phyloP scores from a whole-genome alignment of 805 yeast genomes.

The Yarrowia deformans region DNA sequence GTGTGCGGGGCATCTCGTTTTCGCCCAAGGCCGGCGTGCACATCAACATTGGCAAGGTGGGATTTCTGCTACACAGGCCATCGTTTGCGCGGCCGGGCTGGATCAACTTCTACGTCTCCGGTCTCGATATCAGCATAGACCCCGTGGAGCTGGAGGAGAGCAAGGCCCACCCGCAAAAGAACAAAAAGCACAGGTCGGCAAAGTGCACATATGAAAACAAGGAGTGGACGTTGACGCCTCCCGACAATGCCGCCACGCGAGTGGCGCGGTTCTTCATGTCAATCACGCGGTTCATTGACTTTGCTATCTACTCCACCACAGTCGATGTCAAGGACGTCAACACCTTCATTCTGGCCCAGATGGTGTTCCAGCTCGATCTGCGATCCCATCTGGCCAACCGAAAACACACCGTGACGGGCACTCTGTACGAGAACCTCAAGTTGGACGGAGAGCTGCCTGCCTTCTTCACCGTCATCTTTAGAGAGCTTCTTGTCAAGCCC shows the following conservation, averaged over 20 bases:
- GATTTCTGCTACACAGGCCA: slow-evolving; percentile 52
- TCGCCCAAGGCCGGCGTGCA: slow-evolving; percentile 50
- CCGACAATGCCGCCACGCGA: slow-evolving; percentile 43
- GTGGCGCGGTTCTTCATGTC: slow-evolving; percentile 42
- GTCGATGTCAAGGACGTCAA: slow-evolving; percentile 46
- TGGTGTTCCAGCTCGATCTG: slow-evolving; percentile 47
- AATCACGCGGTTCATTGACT: slow-evolving; percentile 46
- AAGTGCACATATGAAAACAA: slow-evolving; percentile 25
- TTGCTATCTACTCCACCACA: slow-evolving; percentile 45
- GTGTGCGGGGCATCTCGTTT: slow-evolving; percentile 51
- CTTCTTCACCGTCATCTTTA: slow-evolving; percentile 44
- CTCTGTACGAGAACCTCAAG: slow-evolving; percentile 48
- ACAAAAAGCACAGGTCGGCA: background rate
- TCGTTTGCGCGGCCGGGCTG: slow-evolving; percentile 54
- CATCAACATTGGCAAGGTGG: slow-evolving; percentile 50
- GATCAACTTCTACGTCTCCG: slow-evolving; percentile 49
- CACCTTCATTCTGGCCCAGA: slow-evolving; percentile 47
- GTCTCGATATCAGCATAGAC: slow-evolving; percentile 49
- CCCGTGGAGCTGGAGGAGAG: slow-evolving; percentile 42
- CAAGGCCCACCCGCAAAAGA: slow-evolving; percentile 16
- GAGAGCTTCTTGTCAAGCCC: slow-evolving; percentile 48
- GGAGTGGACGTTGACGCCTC: slow-evolving; percentile 45
- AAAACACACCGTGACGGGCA: slow-evolving; percentile 48
- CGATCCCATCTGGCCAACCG: slow-evolving; percentile 41
- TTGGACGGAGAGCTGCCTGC: slow-evolving; percentile 48